Percentiles rank a stretch among this genome's conserved stretches.
Conservation (phyloP, 768 basidiomycete species). For the Trametes cubensis region DNA sequence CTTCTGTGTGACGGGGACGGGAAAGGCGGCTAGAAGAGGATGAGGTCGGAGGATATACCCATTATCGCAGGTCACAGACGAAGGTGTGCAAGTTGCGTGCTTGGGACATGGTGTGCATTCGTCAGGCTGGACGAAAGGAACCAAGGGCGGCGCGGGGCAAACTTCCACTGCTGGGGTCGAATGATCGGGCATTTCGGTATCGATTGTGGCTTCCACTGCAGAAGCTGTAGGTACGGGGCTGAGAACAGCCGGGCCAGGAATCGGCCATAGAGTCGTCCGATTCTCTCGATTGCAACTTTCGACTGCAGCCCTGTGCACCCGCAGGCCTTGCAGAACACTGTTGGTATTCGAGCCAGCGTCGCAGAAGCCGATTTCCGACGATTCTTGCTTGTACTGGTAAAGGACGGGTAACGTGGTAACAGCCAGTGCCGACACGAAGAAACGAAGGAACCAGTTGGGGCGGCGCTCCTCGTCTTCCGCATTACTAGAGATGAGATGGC, state of each 20-base stretch:
- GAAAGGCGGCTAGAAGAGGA: conserved; percentile 36
- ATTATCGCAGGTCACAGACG: conserved; percentile 59
- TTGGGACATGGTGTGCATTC: conserved; percentile 64
- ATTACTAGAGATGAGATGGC: conserved; percentile 27
- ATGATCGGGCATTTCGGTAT: conserved; percentile 29
- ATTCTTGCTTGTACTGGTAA: conserved; percentile 64
- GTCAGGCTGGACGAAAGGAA: conserved; percentile 61
- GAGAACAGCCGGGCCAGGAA: conserved; percentile 25
- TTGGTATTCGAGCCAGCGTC: conserved; percentile 66
- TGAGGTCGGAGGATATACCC: conserved; percentile 71
- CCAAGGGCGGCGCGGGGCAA: conserved; percentile 57
- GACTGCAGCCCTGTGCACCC: conserved; percentile 47
- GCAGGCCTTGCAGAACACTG: conserved; percentile 50
- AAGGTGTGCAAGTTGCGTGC: conserved; percentile 70
- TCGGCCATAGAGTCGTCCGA: conserved; percentile 46
- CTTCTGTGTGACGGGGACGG: conserved; percentile 49
- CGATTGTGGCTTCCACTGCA: neutral
- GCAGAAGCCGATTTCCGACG: conserved; percentile 76
- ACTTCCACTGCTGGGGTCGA: conserved; percentile 28
- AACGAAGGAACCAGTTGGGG: conserved; percentile 39
- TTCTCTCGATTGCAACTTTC: conserved; percentile 62
- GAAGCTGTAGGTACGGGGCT: conserved; percentile 21
- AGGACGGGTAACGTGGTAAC: conserved; percentile 28
- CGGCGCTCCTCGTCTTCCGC: neutral
- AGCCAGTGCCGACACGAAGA: conserved; percentile 44